These are phyloP conservation scores for Umbelopsis isabellina DNA, from an alignment of 192 early-diverging fungal species.

Conservation along the genomic window DNA sequence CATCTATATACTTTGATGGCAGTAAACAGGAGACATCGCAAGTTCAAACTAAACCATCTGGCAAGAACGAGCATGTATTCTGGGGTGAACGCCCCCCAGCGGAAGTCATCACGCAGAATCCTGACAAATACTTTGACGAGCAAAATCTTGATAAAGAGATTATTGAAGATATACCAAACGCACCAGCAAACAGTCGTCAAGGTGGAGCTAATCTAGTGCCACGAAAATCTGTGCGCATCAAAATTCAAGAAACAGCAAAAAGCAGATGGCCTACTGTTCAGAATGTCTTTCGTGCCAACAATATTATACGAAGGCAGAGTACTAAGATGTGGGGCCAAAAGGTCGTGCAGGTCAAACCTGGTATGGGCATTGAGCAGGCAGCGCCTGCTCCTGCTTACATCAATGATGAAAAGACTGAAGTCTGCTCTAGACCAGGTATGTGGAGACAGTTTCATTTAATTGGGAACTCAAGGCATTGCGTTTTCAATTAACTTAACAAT, in stretches of 20 bases:
- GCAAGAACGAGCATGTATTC: slow-evolving; percentile 28
- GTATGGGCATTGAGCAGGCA: slow-evolving; percentile 33
- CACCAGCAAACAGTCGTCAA: slow-evolving; percentile 26
- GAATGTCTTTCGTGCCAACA: slow-evolving; percentile 40
- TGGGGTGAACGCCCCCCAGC: slow-evolving; percentile 66
- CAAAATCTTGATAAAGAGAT: slow-evolving; percentile 78
- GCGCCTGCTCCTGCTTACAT: slow-evolving; percentile 34
- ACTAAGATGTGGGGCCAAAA: slow-evolving; percentile 60
- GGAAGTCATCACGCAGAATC: slow-evolving; percentile 66
- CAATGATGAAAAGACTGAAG: slow-evolving; percentile 30
- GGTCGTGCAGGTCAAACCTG: slow-evolving; percentile 52
- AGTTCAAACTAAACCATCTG: neutral
- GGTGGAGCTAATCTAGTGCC: slow-evolving; percentile 22
- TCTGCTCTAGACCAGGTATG: slow-evolving; percentile 20
- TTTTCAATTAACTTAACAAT: neutral
- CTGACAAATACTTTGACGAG: slow-evolving; percentile 75
- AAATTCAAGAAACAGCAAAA: slow-evolving; percentile 53
- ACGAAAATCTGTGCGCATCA: slow-evolving; percentile 56
- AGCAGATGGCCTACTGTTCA: slow-evolving; percentile 30
- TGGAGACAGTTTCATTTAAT: neutral
- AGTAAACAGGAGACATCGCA: neutral
- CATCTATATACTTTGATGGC: slow-evolving; percentile 19
- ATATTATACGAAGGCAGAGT: slow-evolving; percentile 44
- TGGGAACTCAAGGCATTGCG: neutral
- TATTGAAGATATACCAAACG: slow-evolving; percentile 42